These are phyloP conservation scores for Cladosporium oxysporum DNA, from an alignment of 2,329 filamentous ascomycete genomes.

Conservation along the genomic window DNA sequence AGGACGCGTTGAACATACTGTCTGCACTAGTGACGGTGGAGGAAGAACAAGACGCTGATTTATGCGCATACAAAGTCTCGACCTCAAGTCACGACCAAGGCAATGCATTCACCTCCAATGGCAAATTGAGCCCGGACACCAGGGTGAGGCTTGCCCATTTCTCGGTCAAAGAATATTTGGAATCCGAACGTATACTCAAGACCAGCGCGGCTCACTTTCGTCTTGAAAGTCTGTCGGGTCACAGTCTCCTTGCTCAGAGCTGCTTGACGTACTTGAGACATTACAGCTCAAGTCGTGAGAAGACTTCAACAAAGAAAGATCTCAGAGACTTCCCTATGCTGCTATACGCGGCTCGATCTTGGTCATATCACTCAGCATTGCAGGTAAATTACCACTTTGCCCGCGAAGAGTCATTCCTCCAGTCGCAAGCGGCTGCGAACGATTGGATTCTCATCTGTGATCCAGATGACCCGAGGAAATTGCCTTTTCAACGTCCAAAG, in stretches of 20 bases:
- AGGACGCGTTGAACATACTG: slow-evolving; percentile 23
- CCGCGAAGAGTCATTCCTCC: slow-evolving; percentile 21
- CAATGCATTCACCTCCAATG: neutral
- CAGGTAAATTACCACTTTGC: neutral
- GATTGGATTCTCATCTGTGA: slow-evolving; percentile 21
- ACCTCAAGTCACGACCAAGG: no score
- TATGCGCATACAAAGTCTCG: neutral
- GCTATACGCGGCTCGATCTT: slow-evolving; percentile 23
- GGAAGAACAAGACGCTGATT: neutral
- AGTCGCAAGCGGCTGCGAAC: neutral
- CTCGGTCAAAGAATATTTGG: slow-evolving; percentile 31
- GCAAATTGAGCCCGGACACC: neutral
- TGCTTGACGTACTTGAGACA: slow-evolving; percentile 23
- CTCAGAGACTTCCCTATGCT: slow-evolving; percentile 23
- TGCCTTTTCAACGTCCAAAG: neutral
- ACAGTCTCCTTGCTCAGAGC: slow-evolving; percentile 24
- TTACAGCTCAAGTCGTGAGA: slow-evolving; percentile 21
- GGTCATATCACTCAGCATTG: slow-evolving; percentile 22
- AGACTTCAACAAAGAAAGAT: slow-evolving; percentile 21
- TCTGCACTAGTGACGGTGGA: slow-evolving; percentile 21
- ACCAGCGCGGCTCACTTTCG: slow-evolving; percentile 18
- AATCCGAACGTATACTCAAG: slow-evolving; percentile 22
- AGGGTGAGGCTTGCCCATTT: slow-evolving; percentile 29
- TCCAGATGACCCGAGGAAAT: neutral
- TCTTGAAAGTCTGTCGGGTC: slow-evolving; percentile 21